phyloP scores from a whole-genome alignment of 371 early-diverging fungal genomes.

The Mucor plumbeus region DNA sequence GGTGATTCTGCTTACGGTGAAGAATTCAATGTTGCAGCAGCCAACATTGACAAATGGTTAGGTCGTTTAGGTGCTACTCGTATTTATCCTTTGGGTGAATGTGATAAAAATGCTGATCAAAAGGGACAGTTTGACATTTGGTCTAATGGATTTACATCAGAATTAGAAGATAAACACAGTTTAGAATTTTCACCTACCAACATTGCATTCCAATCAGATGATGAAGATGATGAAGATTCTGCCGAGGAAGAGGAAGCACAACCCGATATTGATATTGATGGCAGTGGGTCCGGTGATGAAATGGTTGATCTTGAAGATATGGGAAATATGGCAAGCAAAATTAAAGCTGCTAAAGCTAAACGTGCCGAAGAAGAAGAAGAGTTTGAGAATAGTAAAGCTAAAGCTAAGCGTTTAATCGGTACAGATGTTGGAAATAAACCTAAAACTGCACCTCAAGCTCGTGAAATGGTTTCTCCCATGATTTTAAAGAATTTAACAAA shows the following conservation, averaged over 20 bases:
- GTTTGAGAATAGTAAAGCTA: constrained; percentile 52
- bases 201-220: constrained; percentile 62
- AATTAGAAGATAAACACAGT: constrained; percentile 51
- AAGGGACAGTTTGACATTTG: constrained; percentile 63
- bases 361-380: constrained; percentile 65
- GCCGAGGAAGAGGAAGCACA: constrained; percentile 26
- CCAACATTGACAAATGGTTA: constrained; percentile 70
- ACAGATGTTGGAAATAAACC: constrained; percentile 22
- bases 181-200: constrained; percentile 51
- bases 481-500: constrained; percentile 76
- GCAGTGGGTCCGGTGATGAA: constrained; percentile 51
- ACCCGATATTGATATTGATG: constrained; percentile 38
- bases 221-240: constrained; percentile 50
- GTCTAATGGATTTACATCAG: constrained; percentile 52
- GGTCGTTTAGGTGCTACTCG: constrained; percentile 72
- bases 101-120: constrained; percentile 71
- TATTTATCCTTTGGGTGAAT: constrained; percentile 69
- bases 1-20: constrained; percentile 78
- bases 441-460: constrained; percentile 44
- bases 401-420: constrained; percentile 51
- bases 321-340: constrained; percentile 67
- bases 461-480: constrained; percentile 82
- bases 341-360: constrained; percentile 60
- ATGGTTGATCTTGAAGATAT: constrained; percentile 83
- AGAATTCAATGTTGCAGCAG: constrained; percentile 66